Evolutionary conservation across 2,329 filamentous ascomycete genomes (phyloP), one percentile per base, ranked within the genome.

Genomic region (Neopestalotiopsis sp.): DNA sequence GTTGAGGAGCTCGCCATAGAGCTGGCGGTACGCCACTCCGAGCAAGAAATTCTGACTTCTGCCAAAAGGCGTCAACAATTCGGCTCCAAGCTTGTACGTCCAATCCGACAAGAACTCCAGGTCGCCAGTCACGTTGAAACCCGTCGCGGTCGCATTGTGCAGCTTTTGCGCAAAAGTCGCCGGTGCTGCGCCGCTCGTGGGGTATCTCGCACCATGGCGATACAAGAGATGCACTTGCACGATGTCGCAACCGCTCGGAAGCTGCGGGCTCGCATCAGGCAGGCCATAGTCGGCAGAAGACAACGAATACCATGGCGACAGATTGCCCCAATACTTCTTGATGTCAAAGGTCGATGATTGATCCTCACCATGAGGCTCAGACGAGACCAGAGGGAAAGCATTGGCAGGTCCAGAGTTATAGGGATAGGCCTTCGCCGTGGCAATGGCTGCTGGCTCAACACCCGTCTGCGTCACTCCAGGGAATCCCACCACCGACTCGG

Each of bases 1-100:
- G 70, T 83, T 83, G 57, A 84, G 78, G 13, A 83, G 76, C 61
- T 81, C 74, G 7, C 81, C 78, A 59, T 80, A 84, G n/a, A 83
- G 75, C 70, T 83, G 78, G 17, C 82, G 79, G 68, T 83, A 77
- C 66, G 77, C 75, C 13, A 83, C 71, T 9, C 81, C 81, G 3
- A 83, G 76, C 13, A 81, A 71, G 71, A 83, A 83, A 65, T 80
- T 77, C 71, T 85, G 81, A 68, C 77, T 79, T 40, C 80, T 76
- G 62, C 80, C 80, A 71, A 81, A 81, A 24, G 79, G 78, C 6
- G 78, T 79, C 58, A 81, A 77, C 10, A 79, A 73, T 68, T 80
- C 75, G 12, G 76, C 78, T 12, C 78, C 80, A 17, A 79, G 76
- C 68, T 79, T 78, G 71, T 80, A 79, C 13, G 77, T 77, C 72